These are phyloP conservation scores for Wickerhamomyces kurtzmanii DNA, from an alignment of 805 yeast genomes.

Conservation along the genomic window DNA sequence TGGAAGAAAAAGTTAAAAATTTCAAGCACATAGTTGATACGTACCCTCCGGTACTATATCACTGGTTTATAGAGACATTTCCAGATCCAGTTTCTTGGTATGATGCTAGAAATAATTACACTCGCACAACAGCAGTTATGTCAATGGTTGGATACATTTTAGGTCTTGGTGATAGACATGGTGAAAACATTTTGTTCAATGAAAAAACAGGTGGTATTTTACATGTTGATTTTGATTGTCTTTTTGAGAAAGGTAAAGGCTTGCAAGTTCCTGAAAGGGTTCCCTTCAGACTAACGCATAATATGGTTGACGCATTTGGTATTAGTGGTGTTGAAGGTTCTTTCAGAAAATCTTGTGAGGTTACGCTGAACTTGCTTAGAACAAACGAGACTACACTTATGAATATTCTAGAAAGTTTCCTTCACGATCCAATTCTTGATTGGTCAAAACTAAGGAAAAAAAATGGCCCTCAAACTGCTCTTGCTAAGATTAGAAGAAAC, in stretches of 20 bases:
- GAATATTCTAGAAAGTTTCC: constrained; percentile 85
- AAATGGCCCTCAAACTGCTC: constrained; percentile 53
- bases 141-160: constrained; percentile 91
- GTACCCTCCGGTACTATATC: constrained; percentile 64
- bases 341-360: constrained; percentile 79
- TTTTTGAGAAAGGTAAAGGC: constrained; percentile 75
- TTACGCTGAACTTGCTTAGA: constrained; percentile 63
- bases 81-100: constrained; percentile 91
- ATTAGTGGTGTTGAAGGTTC: constrained; percentile 84
- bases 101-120: constrained; percentile 60
- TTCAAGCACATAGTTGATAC: constrained; percentile 22
- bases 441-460: constrained; percentile 43
- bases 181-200: constrained; percentile 77
- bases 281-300: constrained; percentile 86
- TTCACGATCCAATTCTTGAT: constrained; percentile 87
- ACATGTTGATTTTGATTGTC: constrained; percentile 95
- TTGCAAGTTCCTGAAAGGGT: constrained; percentile 84
- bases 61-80: constrained; percentile 83
- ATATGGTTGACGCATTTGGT: constrained; percentile 85
- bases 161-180: constrained; percentile 94
- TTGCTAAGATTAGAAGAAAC: constrained; percentile 65
- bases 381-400: constrained; percentile 74
- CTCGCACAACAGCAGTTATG: constrained; percentile 88
- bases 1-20: constrained; percentile 22
- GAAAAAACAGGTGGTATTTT: constrained; percentile 68